Percentiles rank a stretch among this genome's conserved stretches.
Conservation (phyloP, 768 basidiomycete species). For the Tephrocybe sp. region DNA sequence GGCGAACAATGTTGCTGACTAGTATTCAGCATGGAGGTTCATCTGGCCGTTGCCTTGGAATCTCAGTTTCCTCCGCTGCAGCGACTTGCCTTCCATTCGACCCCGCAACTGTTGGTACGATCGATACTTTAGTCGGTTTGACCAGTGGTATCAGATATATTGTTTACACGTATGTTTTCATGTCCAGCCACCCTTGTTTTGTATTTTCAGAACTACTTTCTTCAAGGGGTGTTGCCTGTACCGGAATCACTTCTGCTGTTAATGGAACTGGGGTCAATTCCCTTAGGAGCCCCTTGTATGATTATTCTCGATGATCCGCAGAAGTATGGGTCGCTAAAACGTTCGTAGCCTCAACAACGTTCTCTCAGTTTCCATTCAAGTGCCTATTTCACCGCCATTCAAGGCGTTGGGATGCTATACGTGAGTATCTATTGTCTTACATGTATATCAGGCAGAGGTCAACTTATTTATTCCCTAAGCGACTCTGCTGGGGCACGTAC, state of each 20-base stretch:
- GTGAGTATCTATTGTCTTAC: not conserved
- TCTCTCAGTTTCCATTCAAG: slow-evolving; percentile 5
- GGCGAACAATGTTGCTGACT: not conserved
- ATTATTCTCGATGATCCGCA: not conserved
- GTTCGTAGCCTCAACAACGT: slow-evolving; percentile 1
- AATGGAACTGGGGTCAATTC: not conserved
- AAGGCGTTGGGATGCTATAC: slow-evolving; percentile 3
- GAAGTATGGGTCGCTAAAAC: not conserved
- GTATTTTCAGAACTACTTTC: not conserved
- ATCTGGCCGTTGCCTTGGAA: not conserved
- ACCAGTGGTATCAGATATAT: not conserved
- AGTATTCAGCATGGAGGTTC: not conserved
- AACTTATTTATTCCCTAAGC: not conserved
- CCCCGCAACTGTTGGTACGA: not conserved
- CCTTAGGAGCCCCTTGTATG: not conserved
- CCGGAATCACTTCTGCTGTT: not conserved
- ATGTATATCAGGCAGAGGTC: too few species aligned
- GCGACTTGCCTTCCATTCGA: not conserved
- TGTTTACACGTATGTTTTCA: not conserved
- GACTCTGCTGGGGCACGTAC: not conserved
- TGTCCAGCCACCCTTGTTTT: too few species aligned
- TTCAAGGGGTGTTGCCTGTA: not conserved
- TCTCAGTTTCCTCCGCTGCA: slow-evolving; percentile 2
- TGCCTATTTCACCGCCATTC: not conserved
- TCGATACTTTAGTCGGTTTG: not conserved